A percentile compares a stretch with the other conserved stretches of the same genome.
phyloP scores from a whole-genome alignment of 495 filamentous ascomycete species.

The Aspergillus affinis region DNA sequence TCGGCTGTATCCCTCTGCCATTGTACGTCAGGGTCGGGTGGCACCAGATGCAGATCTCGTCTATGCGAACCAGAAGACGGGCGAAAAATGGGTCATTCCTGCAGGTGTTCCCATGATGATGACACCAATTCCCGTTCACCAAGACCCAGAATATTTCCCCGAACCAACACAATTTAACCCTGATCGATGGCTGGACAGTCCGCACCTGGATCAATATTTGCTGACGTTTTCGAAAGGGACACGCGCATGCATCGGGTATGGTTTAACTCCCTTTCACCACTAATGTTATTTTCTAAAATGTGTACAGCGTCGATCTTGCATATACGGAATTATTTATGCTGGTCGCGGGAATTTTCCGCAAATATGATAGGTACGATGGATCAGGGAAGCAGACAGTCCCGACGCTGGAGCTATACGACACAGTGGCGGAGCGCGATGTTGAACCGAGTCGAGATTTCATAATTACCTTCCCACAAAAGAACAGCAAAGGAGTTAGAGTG shows the following conservation, averaged over 20 bases:
- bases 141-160: not conserved
- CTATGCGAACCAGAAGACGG: not conserved
- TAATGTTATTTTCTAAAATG: not conserved
- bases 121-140: not conserved
- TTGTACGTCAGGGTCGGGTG: not conserved
- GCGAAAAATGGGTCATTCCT: not conserved
- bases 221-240: not conserved
- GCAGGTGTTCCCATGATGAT: not conserved
- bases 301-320: not conserved
- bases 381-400: not conserved
- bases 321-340: not conserved
- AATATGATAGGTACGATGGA: not conserved
- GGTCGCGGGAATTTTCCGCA: not conserved
- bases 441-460: not conserved
- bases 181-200: not conserved
- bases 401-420: not conserved
- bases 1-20: not conserved
- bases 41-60: not conserved
- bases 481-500: not conserved
- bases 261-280: not conserved
- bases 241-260: not conserved
- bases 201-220: not conserved
- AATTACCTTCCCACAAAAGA: not conserved
- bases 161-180: not conserved
- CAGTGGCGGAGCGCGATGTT: not conserved